Percentiles rank a stretch among this genome's conserved stretches.
Evolutionary conservation across 192 early-diverging fungal genomes (phyloP).

Genomic region (Coemansia sp.): DNA sequence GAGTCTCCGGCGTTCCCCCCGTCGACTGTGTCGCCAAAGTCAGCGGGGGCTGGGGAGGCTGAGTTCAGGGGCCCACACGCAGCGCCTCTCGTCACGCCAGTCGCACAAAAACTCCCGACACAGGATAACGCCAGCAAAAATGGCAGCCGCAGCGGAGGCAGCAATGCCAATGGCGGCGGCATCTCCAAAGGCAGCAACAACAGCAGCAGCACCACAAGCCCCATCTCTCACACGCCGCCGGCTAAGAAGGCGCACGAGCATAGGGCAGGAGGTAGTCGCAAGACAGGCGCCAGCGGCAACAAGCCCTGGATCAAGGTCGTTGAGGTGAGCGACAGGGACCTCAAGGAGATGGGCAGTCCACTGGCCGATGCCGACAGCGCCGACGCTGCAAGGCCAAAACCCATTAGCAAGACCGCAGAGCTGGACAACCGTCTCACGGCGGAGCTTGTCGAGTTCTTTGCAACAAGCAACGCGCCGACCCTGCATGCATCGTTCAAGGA

Average conservation of each 20-base stretch:
- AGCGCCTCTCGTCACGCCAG: constrained; percentile 35
- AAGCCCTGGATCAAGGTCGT: constrained; percentile 51
- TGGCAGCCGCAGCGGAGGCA: background rate
- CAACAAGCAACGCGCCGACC: constrained; percentile 7
- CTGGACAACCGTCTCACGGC: constrained; percentile 32
- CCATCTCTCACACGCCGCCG: background rate
- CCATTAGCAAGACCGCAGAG: constrained; percentile 21
- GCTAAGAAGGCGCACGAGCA: constrained; percentile 21
- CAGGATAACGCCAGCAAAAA: constrained; percentile 4
- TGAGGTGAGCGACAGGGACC: constrained; percentile 36
- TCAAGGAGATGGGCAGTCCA: constrained; percentile 48
- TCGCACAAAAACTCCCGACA: constrained; percentile 34
- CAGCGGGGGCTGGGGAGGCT: background rate
- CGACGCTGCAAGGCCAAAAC: constrained; percentile 20
- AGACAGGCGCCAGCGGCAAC: constrained; percentile 18
- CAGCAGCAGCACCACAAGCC: constrained; percentile 2
- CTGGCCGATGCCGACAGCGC: constrained; percentile 12
- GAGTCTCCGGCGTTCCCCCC: constrained; percentile 14
- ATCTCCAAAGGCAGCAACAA: constrained; percentile 11
- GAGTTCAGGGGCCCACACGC: constrained; percentile 27
- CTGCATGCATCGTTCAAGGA: constrained; percentile 71
- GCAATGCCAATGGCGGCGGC: too few species aligned
- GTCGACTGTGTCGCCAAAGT: constrained; percentile 14
- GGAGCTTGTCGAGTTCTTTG: constrained; percentile 22
- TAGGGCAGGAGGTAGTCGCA: constrained; percentile 12